These are phyloP conservation scores for Lipomyces yarrowii DNA, from an alignment of 1,139 yeast genomes.

Conservation along the genomic window DNA sequence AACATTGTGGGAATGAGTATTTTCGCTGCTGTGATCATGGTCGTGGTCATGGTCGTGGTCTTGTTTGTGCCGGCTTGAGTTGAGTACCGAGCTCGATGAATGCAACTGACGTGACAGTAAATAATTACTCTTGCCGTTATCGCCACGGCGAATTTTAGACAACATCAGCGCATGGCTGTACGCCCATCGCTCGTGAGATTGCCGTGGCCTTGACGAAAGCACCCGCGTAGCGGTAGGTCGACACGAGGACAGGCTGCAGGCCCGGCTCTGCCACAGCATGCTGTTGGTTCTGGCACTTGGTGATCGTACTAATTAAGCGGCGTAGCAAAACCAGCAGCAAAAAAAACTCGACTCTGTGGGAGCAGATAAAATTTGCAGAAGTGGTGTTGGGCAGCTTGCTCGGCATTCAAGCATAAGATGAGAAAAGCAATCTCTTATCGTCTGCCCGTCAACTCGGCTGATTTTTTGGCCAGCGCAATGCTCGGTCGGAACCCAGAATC, in stretches of 20 bases:
- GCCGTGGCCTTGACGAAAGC: constrained; percentile 3
- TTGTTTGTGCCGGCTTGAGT: constrained; percentile 1
- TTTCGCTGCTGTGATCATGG: constrained; percentile 11
- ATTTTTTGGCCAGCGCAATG: too few relatives aligned
- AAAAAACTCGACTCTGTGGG: background rate
- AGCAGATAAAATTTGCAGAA: too few relatives aligned
- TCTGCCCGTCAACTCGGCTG: too few relatives aligned
- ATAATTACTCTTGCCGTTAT: constrained; percentile 4
- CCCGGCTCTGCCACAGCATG: background rate
- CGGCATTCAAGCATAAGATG: background rate
- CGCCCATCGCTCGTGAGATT: background rate
- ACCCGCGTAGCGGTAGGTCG: background rate
- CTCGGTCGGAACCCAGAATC: too few relatives aligned
- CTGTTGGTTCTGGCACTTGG: background rate
- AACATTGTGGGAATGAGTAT: constrained; percentile 15
- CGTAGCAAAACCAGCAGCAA: background rate
- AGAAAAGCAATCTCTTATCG: too few relatives aligned
- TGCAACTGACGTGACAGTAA: background rate
- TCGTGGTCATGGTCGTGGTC: constrained; percentile 15
- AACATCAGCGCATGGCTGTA: background rate
- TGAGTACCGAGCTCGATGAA: background rate
- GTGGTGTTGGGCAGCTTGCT: background rate
- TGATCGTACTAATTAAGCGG: background rate
- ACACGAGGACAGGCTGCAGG: background rate
- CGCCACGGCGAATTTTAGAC: background rate